Percentiles rank a stretch among this genome's conserved stretches.
Conservation (phyloP, 1,139 yeast species). For the Meyerozyma guilliermondii region DNA sequence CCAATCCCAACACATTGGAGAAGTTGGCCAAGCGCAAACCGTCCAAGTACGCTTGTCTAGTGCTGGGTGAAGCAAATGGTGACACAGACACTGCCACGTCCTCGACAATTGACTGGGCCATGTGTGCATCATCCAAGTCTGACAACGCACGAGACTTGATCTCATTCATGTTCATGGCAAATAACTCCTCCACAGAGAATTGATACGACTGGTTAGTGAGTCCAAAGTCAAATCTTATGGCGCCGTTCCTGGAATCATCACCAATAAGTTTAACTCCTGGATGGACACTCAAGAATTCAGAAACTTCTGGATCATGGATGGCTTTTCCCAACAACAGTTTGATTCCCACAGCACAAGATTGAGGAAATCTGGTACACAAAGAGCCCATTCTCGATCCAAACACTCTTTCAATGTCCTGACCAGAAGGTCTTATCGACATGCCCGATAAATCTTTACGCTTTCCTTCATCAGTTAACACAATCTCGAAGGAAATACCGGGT, state of each 20-base stretch:
- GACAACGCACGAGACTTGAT: constrained; percentile 58
- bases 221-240: constrained; percentile 54
- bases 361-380: constrained; percentile 70
- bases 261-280: constrained; percentile 55
- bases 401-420: constrained; percentile 57
- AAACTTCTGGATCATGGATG: constrained; percentile 40
- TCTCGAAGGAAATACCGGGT: constrained; percentile 84
- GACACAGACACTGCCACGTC: constrained; percentile 80
- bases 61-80: constrained; percentile 57
- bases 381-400: constrained; percentile 78
- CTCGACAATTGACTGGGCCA: constrained; percentile 35
- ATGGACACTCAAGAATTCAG: constrained; percentile 45
- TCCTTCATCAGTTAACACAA: constrained; percentile 84
- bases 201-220: constrained; percentile 36
- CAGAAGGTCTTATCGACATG: constrained; percentile 50
- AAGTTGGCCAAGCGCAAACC: constrained; percentile 70
- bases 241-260: constrained; percentile 35
- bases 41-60: constrained; percentile 69
- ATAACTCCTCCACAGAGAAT: constrained; percentile 62
- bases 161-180: constrained; percentile 78
- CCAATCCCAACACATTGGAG: constrained; percentile 54
- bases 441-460: constrained; percentile 87
- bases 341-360: constrained; percentile 58
- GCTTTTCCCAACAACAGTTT: constrained; percentile 70
- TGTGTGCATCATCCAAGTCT: constrained; percentile 27